Evolutionary conservation across 371 early-diverging fungal genomes (phyloP).

Genomic region (Saksenaea oblongispora): DNA sequence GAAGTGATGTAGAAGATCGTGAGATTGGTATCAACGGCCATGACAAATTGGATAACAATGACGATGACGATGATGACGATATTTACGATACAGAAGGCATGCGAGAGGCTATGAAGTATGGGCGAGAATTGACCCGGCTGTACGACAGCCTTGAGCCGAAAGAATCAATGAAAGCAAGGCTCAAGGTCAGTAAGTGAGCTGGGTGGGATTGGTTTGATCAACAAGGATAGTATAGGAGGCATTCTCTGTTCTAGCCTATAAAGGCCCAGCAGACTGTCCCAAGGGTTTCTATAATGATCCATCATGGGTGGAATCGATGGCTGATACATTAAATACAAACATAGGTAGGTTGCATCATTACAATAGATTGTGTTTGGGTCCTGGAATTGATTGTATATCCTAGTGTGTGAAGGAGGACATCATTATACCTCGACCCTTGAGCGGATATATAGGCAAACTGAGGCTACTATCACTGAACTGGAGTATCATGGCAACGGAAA

Average conservation of each 20-base stretch:
- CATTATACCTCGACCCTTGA: constrained; percentile 21
- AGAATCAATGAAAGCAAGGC: neutral
- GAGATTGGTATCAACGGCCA: neutral
- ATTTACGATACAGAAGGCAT: constrained; percentile 6
- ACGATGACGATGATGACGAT: neutral
- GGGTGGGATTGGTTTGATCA: neutral
- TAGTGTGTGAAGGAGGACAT: constrained; percentile 1
- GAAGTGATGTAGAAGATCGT: constrained; percentile 21
- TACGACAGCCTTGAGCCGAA: neutral
- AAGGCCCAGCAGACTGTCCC: constrained; percentile 53
- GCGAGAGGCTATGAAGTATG: neutral
- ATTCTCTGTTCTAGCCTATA: constrained; percentile 79
- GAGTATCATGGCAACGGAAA: constrained; percentile 18
- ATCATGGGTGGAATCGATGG: constrained; percentile 18
- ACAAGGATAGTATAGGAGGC: constrained; percentile 20
- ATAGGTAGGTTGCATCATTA: constrained; percentile 41
- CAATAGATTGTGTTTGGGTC: neutral
- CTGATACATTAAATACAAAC: constrained; percentile 53
- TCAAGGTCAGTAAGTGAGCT: neutral
- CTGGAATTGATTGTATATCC: neutral
- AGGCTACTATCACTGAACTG: constrained; percentile 18
- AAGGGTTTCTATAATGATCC: constrained; percentile 31
- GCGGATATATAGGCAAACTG: constrained; percentile 26
- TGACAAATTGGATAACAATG: neutral
- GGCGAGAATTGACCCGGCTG: neutral